Evolutionary conservation across 2,329 filamentous ascomycete species (phyloP).

Genomic region (Stachybotrys elegans): DNA sequence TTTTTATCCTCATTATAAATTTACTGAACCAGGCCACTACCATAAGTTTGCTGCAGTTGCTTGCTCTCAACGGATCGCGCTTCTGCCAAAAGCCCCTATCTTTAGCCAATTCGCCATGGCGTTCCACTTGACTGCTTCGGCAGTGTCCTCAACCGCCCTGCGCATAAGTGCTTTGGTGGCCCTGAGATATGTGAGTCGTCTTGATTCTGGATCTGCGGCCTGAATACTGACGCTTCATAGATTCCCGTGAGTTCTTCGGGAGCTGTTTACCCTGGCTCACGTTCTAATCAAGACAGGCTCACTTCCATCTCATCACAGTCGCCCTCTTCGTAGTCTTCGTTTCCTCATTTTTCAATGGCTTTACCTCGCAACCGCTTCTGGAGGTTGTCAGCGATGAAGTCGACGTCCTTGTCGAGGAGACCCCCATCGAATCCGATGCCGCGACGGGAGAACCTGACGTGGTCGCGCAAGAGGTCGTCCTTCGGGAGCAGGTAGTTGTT

Average conservation of each 20-base stretch:
- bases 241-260: constrained; percentile 28
- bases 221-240: too few species aligned
- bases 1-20: too few species aligned
- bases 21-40: too few species aligned
- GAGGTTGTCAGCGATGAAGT: constrained; percentile 57
- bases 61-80: too few species aligned
- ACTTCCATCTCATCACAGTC: constrained; percentile 49
- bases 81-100: too few species aligned
- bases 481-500: constrained; percentile 59
- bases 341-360: constrained; percentile 56
- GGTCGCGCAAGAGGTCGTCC: constrained; percentile 47
- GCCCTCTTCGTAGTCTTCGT: constrained; percentile 63
- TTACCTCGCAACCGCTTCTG: constrained; percentile 50
- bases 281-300: constrained; percentile 20
- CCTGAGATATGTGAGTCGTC: constrained; percentile 31
- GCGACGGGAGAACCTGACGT: constrained; percentile 26
- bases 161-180: constrained; percentile 30
- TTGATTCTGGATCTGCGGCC: too few species aligned
- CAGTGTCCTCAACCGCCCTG: constrained; percentile 30
- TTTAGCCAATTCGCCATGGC: constrained; percentile 17
- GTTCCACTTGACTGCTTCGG: constrained; percentile 23
- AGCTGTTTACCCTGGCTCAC: neutral
- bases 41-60: too few species aligned
- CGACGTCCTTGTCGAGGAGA: constrained; percentile 49
- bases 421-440: constrained; percentile 21